Conservation (phyloP, 2,329 filamentous ascomycete genomes). For the Curvularia lunata region DNA sequence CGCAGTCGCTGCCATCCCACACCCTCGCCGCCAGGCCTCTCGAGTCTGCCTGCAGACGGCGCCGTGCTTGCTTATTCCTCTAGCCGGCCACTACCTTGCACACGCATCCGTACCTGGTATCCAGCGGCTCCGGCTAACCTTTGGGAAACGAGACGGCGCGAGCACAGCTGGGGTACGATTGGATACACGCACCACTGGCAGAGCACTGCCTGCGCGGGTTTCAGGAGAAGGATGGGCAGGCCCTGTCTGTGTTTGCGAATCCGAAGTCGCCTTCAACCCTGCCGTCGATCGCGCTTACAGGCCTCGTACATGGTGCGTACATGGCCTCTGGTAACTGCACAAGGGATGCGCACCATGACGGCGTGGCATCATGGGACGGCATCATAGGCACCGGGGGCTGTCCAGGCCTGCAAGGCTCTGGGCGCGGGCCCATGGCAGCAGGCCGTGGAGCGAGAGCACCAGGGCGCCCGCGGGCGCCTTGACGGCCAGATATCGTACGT, state of each 20-base stretch:
- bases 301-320: background rate
- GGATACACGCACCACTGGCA: background rate
- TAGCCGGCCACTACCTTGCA: slow-evolving; percentile 1
- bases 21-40: background rate
- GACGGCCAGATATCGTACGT: background rate
- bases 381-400: background rate
- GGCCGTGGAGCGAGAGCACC: too few relatives aligned
- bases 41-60: slow-evolving; percentile 1
- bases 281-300: background rate
- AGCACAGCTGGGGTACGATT: too few relatives aligned
- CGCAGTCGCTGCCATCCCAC: too few relatives aligned
- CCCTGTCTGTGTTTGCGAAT: background rate
- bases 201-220: background rate
- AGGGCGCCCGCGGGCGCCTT: too few relatives aligned
- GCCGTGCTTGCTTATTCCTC: slow-evolving; percentile 15
- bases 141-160: background rate
- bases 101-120: slow-evolving; percentile 7
- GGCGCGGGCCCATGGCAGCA: background rate
- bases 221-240: background rate
- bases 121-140: slow-evolving; percentile 4
- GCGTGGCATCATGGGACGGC: background rate
- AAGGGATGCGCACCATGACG: background rate
- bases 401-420: slow-evolving; percentile 28
- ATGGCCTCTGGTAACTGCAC: background rate
- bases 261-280: background rate